Percentiles rank a stretch among this genome's conserved stretches.
Conservation (phyloP, 2,329 filamentous ascomycete species). For the Atkinsonella hypoxylon region DNA sequence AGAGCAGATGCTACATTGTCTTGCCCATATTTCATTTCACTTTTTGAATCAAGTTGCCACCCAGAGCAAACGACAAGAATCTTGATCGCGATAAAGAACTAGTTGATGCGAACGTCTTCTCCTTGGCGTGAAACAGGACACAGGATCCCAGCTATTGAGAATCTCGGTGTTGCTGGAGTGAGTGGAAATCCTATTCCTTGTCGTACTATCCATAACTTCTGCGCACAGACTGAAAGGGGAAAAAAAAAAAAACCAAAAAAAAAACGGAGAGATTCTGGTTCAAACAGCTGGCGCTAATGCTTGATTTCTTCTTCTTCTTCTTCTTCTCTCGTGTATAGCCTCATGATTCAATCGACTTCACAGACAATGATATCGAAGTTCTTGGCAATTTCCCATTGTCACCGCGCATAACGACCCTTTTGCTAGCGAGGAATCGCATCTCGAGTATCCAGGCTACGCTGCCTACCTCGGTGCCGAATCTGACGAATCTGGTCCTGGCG, state of each 20-base stretch:
- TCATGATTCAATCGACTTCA: conserved; percentile 95
- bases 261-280: neutral
- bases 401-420: conserved; percentile 74
- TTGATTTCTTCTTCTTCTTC: no score
- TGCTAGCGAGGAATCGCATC: conserved; percentile 83
- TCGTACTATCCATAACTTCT: neutral
- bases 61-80: conserved; percentile 25
- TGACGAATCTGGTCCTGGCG: conserved; percentile 71
- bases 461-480: conserved; percentile 64
- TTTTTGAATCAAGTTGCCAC: neutral
- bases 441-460: conserved; percentile 67
- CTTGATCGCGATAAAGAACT: conserved; percentile 40
- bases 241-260: neutral
- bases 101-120: conserved; percentile 64
- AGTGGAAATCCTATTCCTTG: conserved; percentile 23
- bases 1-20: conserved; percentile 88
- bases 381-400: conserved; percentile 89
- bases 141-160: conserved; percentile 95
- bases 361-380: conserved; percentile 89
- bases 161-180: conserved; percentile 87
- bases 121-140: conserved; percentile 57
- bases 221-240: neutral
- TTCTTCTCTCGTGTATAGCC: conserved; percentile 40
- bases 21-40: conserved; percentile 6
- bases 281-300: neutral